phyloP scores from a whole-genome alignment of 139 green algal species.

The Tetraselmis striata region DNA sequence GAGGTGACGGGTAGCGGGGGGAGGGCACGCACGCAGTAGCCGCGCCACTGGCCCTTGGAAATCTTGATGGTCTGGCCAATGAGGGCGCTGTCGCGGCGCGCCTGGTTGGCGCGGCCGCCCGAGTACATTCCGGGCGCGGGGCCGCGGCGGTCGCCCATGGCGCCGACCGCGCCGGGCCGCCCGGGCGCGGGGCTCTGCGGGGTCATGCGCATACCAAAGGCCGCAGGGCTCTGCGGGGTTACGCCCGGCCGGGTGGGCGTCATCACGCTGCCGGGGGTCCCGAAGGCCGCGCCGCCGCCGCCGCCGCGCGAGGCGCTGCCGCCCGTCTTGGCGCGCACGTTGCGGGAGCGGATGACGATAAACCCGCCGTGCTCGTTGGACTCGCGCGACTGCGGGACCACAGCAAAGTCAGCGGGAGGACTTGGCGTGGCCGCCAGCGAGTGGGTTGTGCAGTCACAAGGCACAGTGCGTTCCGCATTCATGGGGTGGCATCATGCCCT shows the following conservation, averaged over 20 bases:
- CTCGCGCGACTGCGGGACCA: conserved; percentile 11
- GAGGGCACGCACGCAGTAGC: neutral
- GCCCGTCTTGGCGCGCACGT: conserved; percentile 16
- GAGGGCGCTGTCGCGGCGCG: neutral
- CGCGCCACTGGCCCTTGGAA: neutral
- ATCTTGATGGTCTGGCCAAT: neutral
- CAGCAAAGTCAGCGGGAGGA: too few species aligned
- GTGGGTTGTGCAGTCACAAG: too few species aligned
- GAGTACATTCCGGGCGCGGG: neutral
- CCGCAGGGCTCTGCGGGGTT: neutral
- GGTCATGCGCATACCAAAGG: neutral
- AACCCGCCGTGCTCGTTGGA: conserved; percentile 19
- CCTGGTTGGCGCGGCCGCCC: neutral
- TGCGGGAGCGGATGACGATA: conserved; percentile 27
- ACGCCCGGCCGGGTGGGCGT: neutral
- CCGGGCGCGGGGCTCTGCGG: neutral
- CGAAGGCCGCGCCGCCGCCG: conserved; percentile 1
- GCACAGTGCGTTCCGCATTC: too few species aligned
- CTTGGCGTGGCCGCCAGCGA: too few species aligned
- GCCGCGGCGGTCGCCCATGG: neutral
- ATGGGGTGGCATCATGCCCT: too few species aligned
- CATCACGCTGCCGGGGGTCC: neutral
- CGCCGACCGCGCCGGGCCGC: too few species aligned
- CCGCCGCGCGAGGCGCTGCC: conserved; percentile 9
- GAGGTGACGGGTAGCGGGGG: too few species aligned